Conservation (phyloP, 495 filamentous ascomycete species). For the Neurospora sp. region DNA sequence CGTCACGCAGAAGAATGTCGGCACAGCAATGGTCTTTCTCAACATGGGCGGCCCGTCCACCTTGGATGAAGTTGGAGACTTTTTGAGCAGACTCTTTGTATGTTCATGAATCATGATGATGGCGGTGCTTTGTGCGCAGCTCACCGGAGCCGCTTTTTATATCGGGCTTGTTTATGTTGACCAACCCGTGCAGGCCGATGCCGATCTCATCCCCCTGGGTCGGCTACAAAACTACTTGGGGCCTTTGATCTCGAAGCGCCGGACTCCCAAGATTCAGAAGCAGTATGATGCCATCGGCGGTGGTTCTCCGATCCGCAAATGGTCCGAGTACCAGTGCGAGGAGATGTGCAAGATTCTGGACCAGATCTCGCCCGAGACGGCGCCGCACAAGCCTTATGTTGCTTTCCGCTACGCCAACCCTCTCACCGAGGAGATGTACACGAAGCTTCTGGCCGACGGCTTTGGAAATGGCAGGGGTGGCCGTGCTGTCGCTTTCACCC, state of each 20-base stretch:
- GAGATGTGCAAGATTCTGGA: slow-evolving; percentile 98
- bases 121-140: neutral
- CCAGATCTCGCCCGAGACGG: slow-evolving; percentile 77
- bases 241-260: slow-evolving; percentile 69
- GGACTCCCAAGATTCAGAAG: slow-evolving; percentile 90
- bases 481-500: slow-evolving; percentile 91
- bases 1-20: slow-evolving; percentile 54
- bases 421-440: slow-evolving; percentile 88
- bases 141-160: neutral
- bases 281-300: slow-evolving; percentile 95
- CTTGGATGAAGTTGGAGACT: slow-evolving; percentile 75
- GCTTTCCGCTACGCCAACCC: slow-evolving; percentile 96
- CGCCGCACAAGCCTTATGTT: slow-evolving; percentile 96
- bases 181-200: slow-evolving; percentile 57
- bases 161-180: slow-evolving; percentile 7
- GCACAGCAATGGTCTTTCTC: slow-evolving; percentile 93
- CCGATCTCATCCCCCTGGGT: slow-evolving; percentile 91
- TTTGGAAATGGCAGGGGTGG: slow-evolving; percentile 80
- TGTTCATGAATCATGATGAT: slow-evolving; percentile 12
- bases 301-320: slow-evolving; percentile 92
- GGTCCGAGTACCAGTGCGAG: slow-evolving; percentile 85
- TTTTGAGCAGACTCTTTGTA: slow-evolving; percentile 91
- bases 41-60: slow-evolving; percentile 98
- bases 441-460: slow-evolving; percentile 70
- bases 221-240: slow-evolving; percentile 85